Conservation (phyloP, 2,329 filamentous ascomycete genomes). For the Botryotinia convoluta region DNA sequence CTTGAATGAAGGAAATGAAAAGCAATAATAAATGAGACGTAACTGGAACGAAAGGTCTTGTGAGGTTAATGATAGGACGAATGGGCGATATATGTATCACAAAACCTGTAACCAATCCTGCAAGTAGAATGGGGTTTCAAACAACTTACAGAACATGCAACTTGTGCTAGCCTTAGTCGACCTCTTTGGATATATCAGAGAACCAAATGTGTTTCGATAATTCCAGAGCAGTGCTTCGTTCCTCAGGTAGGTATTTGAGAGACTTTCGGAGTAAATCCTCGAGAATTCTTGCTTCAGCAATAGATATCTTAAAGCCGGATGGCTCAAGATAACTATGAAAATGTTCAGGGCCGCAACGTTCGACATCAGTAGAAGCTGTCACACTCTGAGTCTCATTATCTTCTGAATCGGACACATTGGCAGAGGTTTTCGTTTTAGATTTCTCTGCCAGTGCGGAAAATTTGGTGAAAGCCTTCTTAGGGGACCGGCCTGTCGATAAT, state of each 20-base stretch:
- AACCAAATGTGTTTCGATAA: conserved; percentile 26
- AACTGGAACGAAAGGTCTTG: neutral
- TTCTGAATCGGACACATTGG: neutral
- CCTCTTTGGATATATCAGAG: neutral
- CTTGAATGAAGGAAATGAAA: neutral
- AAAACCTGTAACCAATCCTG: neutral
- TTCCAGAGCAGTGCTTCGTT: conserved; percentile 19
- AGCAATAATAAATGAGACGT: neutral
- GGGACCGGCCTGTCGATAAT: conserved; percentile 15
- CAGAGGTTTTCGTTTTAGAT: neutral
- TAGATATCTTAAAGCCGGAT: conserved; percentile 21
- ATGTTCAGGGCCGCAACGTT: neutral
- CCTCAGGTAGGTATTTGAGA: conserved; percentile 24
- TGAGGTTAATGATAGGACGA: neutral
- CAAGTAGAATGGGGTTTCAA: no score
- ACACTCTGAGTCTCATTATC: neutral
- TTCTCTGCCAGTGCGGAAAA: neutral
- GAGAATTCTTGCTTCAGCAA: conserved; percentile 20
- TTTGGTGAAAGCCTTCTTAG: neutral
- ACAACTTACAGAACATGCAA: neutral
- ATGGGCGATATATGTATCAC: no score
- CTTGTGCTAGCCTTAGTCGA: neutral
- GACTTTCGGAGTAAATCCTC: conserved; percentile 24
- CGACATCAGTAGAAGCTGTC: neutral
- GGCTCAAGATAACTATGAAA: conserved; percentile 24